These are phyloP conservation scores for Haplosporangium sp. DNA, from an alignment of 371 early-diverging fungal genomes.

Conservation along the genomic window DNA sequence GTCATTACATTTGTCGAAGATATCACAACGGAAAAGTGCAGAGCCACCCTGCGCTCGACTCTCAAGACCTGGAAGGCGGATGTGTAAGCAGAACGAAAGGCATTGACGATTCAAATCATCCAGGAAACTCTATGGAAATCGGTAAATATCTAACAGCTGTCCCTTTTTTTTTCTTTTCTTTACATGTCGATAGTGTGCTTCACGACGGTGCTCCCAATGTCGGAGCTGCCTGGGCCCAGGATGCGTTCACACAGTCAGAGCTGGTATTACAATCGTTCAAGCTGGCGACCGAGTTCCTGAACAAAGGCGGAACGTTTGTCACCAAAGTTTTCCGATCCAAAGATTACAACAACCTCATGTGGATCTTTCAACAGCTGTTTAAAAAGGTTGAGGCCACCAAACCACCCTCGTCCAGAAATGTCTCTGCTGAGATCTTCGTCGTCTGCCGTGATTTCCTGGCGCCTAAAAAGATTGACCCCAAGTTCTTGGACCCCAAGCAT, in stretches of 20 bases:
- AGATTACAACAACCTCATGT: constrained; percentile 98
- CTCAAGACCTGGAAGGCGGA: constrained; percentile 99
- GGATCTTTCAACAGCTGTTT: constrained; percentile 99
- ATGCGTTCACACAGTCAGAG: constrained; percentile 98
- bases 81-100: constrained; percentile 70
- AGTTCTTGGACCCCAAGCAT: constrained; percentile 93
- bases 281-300: constrained; percentile 96
- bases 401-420: constrained; percentile 98
- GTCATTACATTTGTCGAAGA: constrained; percentile 98
- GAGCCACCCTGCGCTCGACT: constrained; percentile 84
- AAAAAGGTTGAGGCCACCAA: constrained; percentile 99
- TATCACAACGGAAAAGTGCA: constrained; percentile 97
- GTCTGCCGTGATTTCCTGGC: constrained; percentile 96
- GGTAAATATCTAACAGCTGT: not conserved
- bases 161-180: not conserved
- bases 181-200: constrained; percentile 73
- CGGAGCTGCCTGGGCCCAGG: constrained; percentile 98
- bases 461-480: constrained; percentile 96
- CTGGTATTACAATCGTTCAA: constrained; percentile 95
- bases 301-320: constrained; percentile 96
- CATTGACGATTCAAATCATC: too few relatives aligned
- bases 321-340: constrained; percentile 99
- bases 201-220: constrained; percentile 99
- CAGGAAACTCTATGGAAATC: not conserved
- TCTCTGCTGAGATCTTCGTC: constrained; percentile 99